Evolutionary conservation across 2,329 filamentous ascomycete genomes (phyloP).

Genomic region (Aspergillus sp.): DNA sequence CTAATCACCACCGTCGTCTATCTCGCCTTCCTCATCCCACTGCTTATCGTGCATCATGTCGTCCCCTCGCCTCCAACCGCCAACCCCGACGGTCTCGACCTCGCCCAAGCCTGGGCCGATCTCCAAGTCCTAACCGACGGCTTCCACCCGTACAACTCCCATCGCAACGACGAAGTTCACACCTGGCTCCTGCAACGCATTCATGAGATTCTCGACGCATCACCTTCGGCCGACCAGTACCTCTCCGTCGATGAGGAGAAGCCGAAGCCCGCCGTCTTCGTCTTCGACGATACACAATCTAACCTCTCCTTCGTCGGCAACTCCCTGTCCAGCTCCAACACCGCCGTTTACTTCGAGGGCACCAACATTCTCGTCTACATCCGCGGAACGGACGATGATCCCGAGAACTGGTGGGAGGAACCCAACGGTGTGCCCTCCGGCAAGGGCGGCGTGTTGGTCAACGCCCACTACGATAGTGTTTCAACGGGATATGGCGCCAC

Average conservation of each 20-base stretch:
- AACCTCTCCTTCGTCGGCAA: constrained; percentile 72
- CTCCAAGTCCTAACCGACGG: constrained; percentile 71
- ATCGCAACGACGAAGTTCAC: constrained; percentile 76
- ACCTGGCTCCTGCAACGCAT: constrained; percentile 74
- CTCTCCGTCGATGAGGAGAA: constrained; percentile 23
- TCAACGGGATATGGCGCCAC: constrained; percentile 91
- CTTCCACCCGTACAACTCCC: constrained; percentile 89
- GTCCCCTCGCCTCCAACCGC: constrained; percentile 68
- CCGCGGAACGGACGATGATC: constrained; percentile 73
- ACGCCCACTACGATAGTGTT: constrained; percentile 93
- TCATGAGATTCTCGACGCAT: constrained; percentile 66
- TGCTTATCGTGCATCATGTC: constrained; percentile 73
- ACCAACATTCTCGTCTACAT: constrained; percentile 93
- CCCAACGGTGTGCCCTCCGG: constrained; percentile 52
- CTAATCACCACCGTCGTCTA: constrained; percentile 77
- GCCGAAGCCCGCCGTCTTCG: constrained; percentile 48
- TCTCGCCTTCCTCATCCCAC: constrained; percentile 71
- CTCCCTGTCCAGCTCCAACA: constrained; percentile 36
- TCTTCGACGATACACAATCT: constrained; percentile 77
- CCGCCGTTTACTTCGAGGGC: constrained; percentile 81
- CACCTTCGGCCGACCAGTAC: constrained; percentile 39
- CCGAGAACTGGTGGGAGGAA: constrained; percentile 71
- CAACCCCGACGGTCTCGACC: constrained; percentile 66
- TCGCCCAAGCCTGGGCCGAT: constrained; percentile 85
- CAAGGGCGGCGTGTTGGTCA: constrained; percentile 80